Evolutionary conservation across 305 asterid genomes (phyloP), one percentile per base, ranked within the genome.

Genomic region (Withania somnifera): DNA sequence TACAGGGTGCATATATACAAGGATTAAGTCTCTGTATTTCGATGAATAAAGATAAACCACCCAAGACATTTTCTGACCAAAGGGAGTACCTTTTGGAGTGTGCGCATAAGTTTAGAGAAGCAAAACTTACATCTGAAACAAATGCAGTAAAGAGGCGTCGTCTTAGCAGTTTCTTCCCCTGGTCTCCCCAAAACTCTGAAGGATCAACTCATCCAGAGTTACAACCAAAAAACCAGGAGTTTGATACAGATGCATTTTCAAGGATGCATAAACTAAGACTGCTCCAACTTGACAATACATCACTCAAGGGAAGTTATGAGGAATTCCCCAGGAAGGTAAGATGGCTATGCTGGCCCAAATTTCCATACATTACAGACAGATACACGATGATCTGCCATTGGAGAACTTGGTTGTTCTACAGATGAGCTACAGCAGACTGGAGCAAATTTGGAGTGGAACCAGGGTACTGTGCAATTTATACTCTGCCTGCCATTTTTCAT

Each of bases 341-440:
- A 77, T 84, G 71, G 82, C 22, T 81, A 5, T 81, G 52, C 26
- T 84, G 87, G 84, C 17, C 11, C 13, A 75, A 60, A 20, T 84
- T 75, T 32, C 79, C 77, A 6, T 56, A 19, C n/a, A n/a, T n/a
- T n/a, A n/a, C 30, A 77, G 71, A 38, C 24, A 11, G 28, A 67
- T 81, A n/a, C 80, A 79, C 1, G n/a, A 30, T 26, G 87, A 81
- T 61, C 36, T 28, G 19, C 45, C 56, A 0, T 51, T 51, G 13
- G 63, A 63, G 58, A 81, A 50, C 61, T 45, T 84, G 58, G 63
- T 68, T 30, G 78, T 57, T 40, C 26, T 81, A 32, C 64, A 77
- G 17, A 84, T 81, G 84, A 13, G 47, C 22, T 28, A 53, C 17
- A 81, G 87, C 75, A 64, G 19, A 8, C 32, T 84, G 75, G 50